Evolutionary conservation across 2,329 filamentous ascomycete species (phyloP).

Genomic region (Aspergillus thermomutatus): DNA sequence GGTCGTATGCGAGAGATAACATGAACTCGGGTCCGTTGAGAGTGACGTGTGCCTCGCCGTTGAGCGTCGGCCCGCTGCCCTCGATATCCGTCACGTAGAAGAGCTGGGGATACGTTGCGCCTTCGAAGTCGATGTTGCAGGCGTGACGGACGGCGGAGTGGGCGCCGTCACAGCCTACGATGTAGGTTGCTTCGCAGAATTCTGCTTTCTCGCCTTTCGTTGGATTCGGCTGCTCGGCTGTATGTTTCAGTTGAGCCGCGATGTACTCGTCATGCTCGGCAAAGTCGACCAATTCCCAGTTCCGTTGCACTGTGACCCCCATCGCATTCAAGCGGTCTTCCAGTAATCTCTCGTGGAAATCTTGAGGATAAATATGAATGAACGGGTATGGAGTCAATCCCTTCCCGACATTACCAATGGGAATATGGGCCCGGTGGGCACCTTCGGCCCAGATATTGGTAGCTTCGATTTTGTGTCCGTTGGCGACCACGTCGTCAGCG

Average conservation of each 20-base stretch:
- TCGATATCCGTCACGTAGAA: constrained; percentile 47
- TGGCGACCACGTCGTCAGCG: constrained; percentile 33
- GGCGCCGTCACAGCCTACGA: constrained; percentile 53
- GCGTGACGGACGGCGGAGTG: constrained; percentile 47
- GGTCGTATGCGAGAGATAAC: constrained; percentile 29
- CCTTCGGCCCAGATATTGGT: constrained; percentile 35
- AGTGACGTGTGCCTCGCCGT: constrained; percentile 32
- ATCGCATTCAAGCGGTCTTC: constrained; percentile 24
- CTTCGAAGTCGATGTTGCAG: constrained; percentile 40
- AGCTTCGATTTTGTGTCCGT: constrained; percentile 38
- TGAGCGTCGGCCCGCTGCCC: constrained; percentile 25
- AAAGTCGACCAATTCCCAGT: constrained; percentile 23
- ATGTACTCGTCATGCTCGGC: constrained; percentile 20
- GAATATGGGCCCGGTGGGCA: constrained; percentile 19
- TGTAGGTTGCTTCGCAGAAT: constrained; percentile 38
- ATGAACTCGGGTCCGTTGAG: constrained; percentile 36
- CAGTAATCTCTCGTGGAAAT: constrained; percentile 27
- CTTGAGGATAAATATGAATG: constrained; percentile 25
- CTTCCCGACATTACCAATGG: constrained; percentile 20
- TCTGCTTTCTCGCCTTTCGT: constrained; percentile 17
- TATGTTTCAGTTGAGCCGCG: constrained; percentile 16
- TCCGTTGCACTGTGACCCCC: constrained; percentile 27
- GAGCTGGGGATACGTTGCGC: constrained; percentile 41
- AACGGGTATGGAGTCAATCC: constrained; percentile 31
- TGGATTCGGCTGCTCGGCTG: neutral